A percentile compares a stretch with the other conserved stretches of the same genome.
These are phyloP conservation scores for Magnusiomyces starmeri DNA, from an alignment of 1,139 yeast species.

Conservation along the genomic window DNA sequence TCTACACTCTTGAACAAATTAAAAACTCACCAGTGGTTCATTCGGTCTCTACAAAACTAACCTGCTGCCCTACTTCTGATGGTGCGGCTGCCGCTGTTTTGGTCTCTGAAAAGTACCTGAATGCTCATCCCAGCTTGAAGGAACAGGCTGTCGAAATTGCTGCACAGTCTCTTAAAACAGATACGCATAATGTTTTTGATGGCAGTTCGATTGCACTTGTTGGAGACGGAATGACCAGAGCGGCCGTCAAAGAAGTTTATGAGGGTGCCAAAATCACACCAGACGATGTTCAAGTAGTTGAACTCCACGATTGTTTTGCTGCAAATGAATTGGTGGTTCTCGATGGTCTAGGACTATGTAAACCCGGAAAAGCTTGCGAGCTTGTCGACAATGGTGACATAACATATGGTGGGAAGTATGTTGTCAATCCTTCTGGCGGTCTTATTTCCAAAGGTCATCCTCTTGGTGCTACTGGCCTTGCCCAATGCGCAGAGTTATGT, in stretches of 20 bases:
- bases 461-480: constrained; percentile 32
- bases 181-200: constrained; percentile 22
- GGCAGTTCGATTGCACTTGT: constrained; percentile 25
- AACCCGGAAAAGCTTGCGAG: constrained; percentile 26
- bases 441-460: constrained; percentile 31
- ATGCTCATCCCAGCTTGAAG: constrained; percentile 34
- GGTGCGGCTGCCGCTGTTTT: constrained; percentile 82
- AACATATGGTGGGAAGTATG: constrained; percentile 28
- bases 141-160: constrained; percentile 29
- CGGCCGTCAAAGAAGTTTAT: constrained; percentile 22
- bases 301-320: constrained; percentile 30
- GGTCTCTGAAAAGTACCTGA: constrained; percentile 65
- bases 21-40: constrained; percentile 25
- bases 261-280: constrained; percentile 23
- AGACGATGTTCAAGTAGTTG: constrained; percentile 28
- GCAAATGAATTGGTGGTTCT: constrained; percentile 28
- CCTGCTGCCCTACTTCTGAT: constrained; percentile 41
- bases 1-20: constrained; percentile 27
- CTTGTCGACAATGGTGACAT: constrained; percentile 26
- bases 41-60: constrained; percentile 26
- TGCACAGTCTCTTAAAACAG: constrained; percentile 27
- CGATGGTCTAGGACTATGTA: constrained; percentile 27
- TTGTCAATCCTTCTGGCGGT: constrained; percentile 31
- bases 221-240: constrained; percentile 27
- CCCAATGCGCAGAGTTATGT: constrained; percentile 29